Base-by-base conservation (phyloP, 768 basidiomycete genomes). In the Rhodotorula sphaerocarpa region DNA sequence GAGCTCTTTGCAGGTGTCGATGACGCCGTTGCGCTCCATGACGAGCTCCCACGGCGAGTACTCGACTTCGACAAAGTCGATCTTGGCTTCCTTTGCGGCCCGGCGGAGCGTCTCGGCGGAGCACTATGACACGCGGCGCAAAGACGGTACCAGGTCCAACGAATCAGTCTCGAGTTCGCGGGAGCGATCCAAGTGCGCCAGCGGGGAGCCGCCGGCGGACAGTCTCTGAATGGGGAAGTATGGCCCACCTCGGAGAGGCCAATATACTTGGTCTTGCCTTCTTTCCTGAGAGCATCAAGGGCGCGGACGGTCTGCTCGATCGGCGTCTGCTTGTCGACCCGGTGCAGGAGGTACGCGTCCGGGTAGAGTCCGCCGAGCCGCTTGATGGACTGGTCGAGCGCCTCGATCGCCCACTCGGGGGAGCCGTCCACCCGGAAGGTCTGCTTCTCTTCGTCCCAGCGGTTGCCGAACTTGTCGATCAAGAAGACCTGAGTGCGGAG, bases 51-150 rank as follows among this genome's bases (percentile, higher is more conserved):
- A 70, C 1, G 57, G 66, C 16, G 61, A 63, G 36, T 59, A 64
- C 72, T 87, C 86, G 57, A 86, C 84, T 72, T 87, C 82, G 21
- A 80, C 77, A 16, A 81, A 82, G 48, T 80, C 76, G 18, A 84
- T 76, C 80, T 83, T 39, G 75, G 79, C 67, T 50, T 79, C 79
- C 34, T 75, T 74, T 47, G 76, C 70, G 0, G 78, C 81, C 33
- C 69, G 69, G 21, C 75, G 70, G 11, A 86, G 75, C 0, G 82
- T 82, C 28, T 74, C 76, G 1, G 72, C 76, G 5, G 70, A 66
- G 33, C 61, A 61, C 53, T 64, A n/a, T n/a, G n/a, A n/a, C n/a
- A n/a, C n/a, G n/a, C n/a, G n/a, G n/a, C n/a, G n/a, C n/a, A n/a
- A n/a, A n/a, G n/a, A n/a, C n/a, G n/a, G n/a, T n/a, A n/a, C n/a